These are phyloP conservation scores for Paracoccidioides lutzii DNA, from an alignment of 2,329 filamentous ascomycete genomes.

Conservation along the genomic window DNA sequence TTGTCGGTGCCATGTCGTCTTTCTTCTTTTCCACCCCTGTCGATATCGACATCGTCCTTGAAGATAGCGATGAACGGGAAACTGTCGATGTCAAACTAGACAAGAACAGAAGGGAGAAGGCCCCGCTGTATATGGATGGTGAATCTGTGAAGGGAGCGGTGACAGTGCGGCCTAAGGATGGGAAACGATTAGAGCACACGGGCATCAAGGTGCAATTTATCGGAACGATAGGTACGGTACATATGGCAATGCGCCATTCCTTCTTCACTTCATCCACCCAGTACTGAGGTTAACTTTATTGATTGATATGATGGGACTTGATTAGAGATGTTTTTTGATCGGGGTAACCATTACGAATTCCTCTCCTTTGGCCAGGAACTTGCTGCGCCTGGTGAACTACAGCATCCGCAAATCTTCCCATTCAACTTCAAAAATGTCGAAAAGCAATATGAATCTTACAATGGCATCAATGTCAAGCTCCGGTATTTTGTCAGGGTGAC, in stretches of 20 bases:
- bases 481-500: conserved; percentile 97
- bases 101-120: conserved; percentile 94
- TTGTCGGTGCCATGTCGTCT: conserved; percentile 60
- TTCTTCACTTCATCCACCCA: background rate
- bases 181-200: conserved; percentile 92
- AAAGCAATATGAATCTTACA: conserved; percentile 99
- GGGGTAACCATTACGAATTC: conserved; percentile 98
- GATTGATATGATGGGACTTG: conserved; percentile 2
- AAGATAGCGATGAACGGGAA: conserved; percentile 83
- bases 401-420: conserved; percentile 95
- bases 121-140: conserved; percentile 92
- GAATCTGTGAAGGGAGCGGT: conserved; percentile 96
- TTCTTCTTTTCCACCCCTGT: conserved; percentile 98
- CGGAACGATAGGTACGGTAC: conserved; percentile 71
- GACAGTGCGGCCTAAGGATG: conserved; percentile 91
- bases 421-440: conserved; percentile 99
- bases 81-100: conserved; percentile 98
- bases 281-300: conserved; percentile 4
- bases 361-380: conserved; percentile 93
- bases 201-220: conserved; percentile 99
- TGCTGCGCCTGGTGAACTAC: conserved; percentile 89
- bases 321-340: conserved; percentile 98
- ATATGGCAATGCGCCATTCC: background rate
- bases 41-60: conserved; percentile 96
- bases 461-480: conserved; percentile 98